Conservation (phyloP, 495 filamentous ascomycete species). For the Trichoderma orchidacearum region DNA sequence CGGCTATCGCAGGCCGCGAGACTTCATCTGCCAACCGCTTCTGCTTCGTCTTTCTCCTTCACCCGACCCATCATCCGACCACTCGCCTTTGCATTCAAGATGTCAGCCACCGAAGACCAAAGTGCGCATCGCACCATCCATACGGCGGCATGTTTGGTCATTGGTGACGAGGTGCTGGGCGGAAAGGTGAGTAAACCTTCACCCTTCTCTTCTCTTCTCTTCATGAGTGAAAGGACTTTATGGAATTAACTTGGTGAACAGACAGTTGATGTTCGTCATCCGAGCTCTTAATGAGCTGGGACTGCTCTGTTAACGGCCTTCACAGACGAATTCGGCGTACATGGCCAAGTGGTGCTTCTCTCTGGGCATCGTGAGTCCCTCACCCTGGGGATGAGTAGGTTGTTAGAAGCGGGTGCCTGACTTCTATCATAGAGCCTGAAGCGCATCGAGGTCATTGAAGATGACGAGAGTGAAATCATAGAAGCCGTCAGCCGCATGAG, state of each 20-base stretch:
- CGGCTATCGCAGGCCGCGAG: conserved; percentile 60
- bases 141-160: conserved; percentile 88
- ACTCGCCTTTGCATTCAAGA: neutral
- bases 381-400: neutral
- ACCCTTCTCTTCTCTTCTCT: no score
- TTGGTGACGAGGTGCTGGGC: conserved; percentile 93
- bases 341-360: conserved; percentile 89
- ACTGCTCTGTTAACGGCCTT: conserved; percentile 19
- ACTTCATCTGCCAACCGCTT: conserved; percentile 51
- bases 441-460: conserved; percentile 81
- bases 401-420: no score
- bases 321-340: conserved; percentile 78
- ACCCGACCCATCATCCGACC: conserved; percentile 1
- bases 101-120: conserved; percentile 35
- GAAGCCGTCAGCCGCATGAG: conserved; percentile 81
- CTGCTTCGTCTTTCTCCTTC: conserved; percentile 6
- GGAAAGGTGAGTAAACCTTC: conserved; percentile 56
- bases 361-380: conserved; percentile 52
- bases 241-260: no score
- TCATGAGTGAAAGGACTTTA: no score
- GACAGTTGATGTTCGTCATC: conserved; percentile 13
- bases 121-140: conserved; percentile 52
- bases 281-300: neutral
- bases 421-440: conserved; percentile 45
- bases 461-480: conserved; percentile 81